Base-by-base conservation (phyloP, 805 yeast genomes). In the Starmerella bombicola region DNA sequence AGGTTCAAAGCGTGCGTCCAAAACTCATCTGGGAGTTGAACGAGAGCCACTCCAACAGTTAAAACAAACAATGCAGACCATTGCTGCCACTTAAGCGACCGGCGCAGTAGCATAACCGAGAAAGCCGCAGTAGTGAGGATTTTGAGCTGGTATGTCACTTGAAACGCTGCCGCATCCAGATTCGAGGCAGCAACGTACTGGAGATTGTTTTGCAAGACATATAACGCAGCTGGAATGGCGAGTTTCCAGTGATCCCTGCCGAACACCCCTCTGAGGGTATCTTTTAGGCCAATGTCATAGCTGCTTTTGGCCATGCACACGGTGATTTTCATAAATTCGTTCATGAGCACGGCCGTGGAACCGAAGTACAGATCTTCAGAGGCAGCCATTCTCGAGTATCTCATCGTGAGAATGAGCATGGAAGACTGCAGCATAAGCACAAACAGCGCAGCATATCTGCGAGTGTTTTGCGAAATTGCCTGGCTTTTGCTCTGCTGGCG, bases 111-210 rank as follows among this genome's bases (percentile, higher is more conserved):
- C 10, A 58, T 53, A 32, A 64, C 67, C 2, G 67, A 62, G 41
- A 64, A 64, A 35, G 62, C 55, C 18, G 68, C 68, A 5, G 68
- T 64, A 15, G 68, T 63, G 46, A 64, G 51, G 40, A 64, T 64
- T 47, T 64, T 64, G 40, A 64, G 61, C 54, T 64, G 68, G 54
- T 64, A 64, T 8, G 66, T 60, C 40, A 64, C 68, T 52, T 64
- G 68, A 50, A 64, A 63, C 5, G 66, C 61, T 12, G 67, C 66
- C 2, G 68, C 68, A 35, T 61, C 64, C 29, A 64, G 51, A 51
- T 62, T 60, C 15, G 66, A 60, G 7, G 64, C 68, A 2, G 68
- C 68, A 19, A 60, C 62, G 41, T 63, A 63, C 46, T 63, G 67
- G 35, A 63, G 52, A 25, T 62, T 53, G 51, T 63, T 63, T 47